Base-by-base conservation (phyloP, 2,329 filamentous ascomycete species). In the Pestalotiopsis fici region DNA sequence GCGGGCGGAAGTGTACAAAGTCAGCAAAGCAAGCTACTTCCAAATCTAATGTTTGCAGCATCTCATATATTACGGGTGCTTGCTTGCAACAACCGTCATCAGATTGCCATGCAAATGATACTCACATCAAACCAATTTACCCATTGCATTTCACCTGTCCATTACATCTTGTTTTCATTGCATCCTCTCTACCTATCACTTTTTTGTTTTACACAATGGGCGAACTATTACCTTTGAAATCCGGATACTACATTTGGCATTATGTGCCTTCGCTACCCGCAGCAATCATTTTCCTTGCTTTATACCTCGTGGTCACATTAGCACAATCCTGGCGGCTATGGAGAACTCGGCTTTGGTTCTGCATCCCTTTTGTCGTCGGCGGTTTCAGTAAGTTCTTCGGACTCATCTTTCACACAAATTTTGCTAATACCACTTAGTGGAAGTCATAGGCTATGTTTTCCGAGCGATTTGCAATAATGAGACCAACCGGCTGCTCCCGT, bases 401-500 rank as follows among this genome's bases (percentile, higher is more conserved):
- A 4, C 21, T 15, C 47, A 54, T 54, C 12, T 18, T 4, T 12
- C 13, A 4, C 47, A 54, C 4, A 54, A 15, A 54, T 23, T 18
- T n/a, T n/a, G n/a, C 47, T 4, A 54, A 54, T 54, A 54, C 35
- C 31, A 7, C 3, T 13, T 21, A 61, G 59, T 61, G 25, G 59
- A 61, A 39, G 4, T 61, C 18, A 37, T 61, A 5, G 59, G 59
- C 3, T 61, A 61, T 23, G 28, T 21, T 3, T 4, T 28, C 31
- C 59, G 59, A 39, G 59, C 59, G 3, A 3, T 23, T 3, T 7
- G 9, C 3, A 3, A 61, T 21, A 25, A 39, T 7, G 67, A 65
- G 82, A 75, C 27, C 76, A 73, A 18, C 43, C 65, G 72, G n/a
- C 72, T 82, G 54, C 66, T 71, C 0, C 79, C 79, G 2, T 86